These are phyloP conservation scores for Nematocida parisii DNA, from an alignment of 371 early-diverging fungal species.

Conservation along the genomic window DNA sequence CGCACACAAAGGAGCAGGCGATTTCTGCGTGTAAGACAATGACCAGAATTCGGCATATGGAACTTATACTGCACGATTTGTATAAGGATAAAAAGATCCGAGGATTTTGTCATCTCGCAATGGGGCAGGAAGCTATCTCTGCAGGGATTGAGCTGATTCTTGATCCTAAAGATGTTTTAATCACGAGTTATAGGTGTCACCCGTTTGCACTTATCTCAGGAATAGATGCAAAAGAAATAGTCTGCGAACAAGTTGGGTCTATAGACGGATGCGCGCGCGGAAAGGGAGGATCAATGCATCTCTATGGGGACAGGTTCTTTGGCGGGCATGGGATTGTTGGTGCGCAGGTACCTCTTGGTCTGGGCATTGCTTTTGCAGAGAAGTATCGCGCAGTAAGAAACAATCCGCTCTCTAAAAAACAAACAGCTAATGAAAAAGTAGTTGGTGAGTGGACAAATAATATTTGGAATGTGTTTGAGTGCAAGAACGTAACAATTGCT, in stretches of 20 bases:
- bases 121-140: conserved; percentile 95
- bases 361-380: conserved; percentile 89
- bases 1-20: background rate
- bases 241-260: conserved; percentile 81
- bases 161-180: conserved; percentile 80
- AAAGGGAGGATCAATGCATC: conserved; percentile 99
- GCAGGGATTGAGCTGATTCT: conserved; percentile 86
- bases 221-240: conserved; percentile 72
- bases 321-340: conserved; percentile 99
- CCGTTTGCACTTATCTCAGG: conserved; percentile 88
- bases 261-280: conserved; percentile 83
- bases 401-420: background rate
- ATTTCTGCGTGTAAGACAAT: conserved; percentile 66
- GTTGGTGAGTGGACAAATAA: conserved; percentile 53
- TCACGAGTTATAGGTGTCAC: conserved; percentile 97
- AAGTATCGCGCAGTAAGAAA: conserved; percentile 73
- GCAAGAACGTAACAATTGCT: conserved; percentile 73
- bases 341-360: conserved; percentile 93
- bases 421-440: background rate
- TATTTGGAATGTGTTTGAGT: conserved; percentile 24
- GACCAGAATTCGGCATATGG: conserved; percentile 60
- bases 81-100: conserved; percentile 91
- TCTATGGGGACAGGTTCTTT: conserved; percentile 89
- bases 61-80: conserved; percentile 47
- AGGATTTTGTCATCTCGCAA: conserved; percentile 97